Evolutionary conservation across 2,329 filamentous ascomycete species (phyloP).

Genomic region (Coniochaeta sp.): DNA sequence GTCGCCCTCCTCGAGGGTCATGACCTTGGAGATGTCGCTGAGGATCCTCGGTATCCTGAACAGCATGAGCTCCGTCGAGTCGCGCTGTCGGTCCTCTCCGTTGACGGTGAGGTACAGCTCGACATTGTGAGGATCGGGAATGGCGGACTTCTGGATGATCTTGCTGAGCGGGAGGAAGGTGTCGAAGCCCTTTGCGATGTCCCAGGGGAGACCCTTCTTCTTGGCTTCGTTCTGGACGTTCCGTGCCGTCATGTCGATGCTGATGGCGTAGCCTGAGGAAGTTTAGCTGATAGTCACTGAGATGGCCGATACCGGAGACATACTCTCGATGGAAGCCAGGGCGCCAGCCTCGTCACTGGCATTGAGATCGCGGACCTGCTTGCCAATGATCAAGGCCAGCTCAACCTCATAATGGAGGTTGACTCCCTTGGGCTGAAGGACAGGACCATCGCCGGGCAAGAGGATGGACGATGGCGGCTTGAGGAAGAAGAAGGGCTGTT

Average conservation of each 20-base stretch:
- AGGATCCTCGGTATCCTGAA: constrained; percentile 83
- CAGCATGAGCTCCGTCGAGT: constrained; percentile 90
- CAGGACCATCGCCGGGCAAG: constrained; percentile 67
- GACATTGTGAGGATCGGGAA: constrained; percentile 81
- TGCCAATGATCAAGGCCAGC: constrained; percentile 82
- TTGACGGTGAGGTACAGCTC: constrained; percentile 85
- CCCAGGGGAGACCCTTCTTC: constrained; percentile 93
- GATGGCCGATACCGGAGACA: constrained; percentile 13
- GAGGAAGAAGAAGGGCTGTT: constrained; percentile 98
- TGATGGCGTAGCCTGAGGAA: constrained; percentile 67
- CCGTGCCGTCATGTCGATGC: constrained; percentile 95
- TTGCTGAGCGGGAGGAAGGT: constrained; percentile 87
- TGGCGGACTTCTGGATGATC: constrained; percentile 70
- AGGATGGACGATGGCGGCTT: constrained; percentile 88
- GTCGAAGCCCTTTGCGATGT: constrained; percentile 95
- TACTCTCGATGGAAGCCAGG: constrained; percentile 74
- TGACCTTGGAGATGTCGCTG: constrained; percentile 88
- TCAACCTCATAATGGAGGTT: constrained; percentile 94
- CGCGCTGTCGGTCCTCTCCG: constrained; percentile 67
- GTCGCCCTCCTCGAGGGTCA: constrained; percentile 88
- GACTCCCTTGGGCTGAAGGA: constrained; percentile 75
- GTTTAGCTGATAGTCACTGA: constrained; percentile 2
- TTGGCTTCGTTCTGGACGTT: constrained; percentile 96
- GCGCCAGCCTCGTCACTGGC: constrained; percentile 69
- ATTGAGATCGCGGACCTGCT: constrained; percentile 67